Conservation (phyloP, 768 basidiomycete genomes). For the Cantharellus anzutake region DNA sequence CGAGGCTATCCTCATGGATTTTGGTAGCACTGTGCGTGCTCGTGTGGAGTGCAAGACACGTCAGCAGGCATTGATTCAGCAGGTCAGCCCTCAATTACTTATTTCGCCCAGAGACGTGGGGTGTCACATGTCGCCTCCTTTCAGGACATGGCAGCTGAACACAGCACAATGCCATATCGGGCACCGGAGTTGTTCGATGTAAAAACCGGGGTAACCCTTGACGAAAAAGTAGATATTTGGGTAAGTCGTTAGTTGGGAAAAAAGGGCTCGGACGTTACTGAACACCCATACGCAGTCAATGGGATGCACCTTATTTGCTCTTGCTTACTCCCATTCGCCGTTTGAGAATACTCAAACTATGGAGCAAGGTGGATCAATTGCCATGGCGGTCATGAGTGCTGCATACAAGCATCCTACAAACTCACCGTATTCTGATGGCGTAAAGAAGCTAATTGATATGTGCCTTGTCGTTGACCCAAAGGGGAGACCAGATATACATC, state of each 20-base stretch:
- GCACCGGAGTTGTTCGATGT: conserved; percentile 97
- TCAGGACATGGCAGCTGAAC: conserved; percentile 88
- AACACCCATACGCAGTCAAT: conserved; percentile 42
- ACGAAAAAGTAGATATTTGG: conserved; percentile 97
- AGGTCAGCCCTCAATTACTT: conserved; percentile 26
- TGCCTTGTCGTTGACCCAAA: conserved; percentile 72
- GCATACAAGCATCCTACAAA: conserved; percentile 67
- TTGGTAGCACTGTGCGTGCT: conserved; percentile 81
- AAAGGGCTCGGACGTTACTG: conserved; percentile 5
- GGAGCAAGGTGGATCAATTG: conserved; percentile 89
- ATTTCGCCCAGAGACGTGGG: not conserved
- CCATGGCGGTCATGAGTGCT: conserved; percentile 91
- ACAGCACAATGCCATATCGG: conserved; percentile 96
- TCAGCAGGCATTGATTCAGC: conserved; percentile 74
- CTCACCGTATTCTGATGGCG: conserved; percentile 70
- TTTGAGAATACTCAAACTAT: conserved; percentile 87
- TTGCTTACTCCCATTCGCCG: conserved; percentile 89
- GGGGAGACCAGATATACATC: conserved; percentile 69
- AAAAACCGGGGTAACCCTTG: conserved; percentile 67
- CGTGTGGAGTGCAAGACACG: conserved; percentile 65
- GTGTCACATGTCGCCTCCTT: not conserved
- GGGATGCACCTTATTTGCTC: conserved; percentile 85
- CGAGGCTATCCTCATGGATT: conserved; percentile 90
- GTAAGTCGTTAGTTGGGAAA: conserved; percentile 24
- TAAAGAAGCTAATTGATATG: conserved; percentile 62